Evolutionary conservation across 208 protist genomes (phyloP), one percentile per base, ranked within the genome.

Genomic region (Crithidia bombi): DNA sequence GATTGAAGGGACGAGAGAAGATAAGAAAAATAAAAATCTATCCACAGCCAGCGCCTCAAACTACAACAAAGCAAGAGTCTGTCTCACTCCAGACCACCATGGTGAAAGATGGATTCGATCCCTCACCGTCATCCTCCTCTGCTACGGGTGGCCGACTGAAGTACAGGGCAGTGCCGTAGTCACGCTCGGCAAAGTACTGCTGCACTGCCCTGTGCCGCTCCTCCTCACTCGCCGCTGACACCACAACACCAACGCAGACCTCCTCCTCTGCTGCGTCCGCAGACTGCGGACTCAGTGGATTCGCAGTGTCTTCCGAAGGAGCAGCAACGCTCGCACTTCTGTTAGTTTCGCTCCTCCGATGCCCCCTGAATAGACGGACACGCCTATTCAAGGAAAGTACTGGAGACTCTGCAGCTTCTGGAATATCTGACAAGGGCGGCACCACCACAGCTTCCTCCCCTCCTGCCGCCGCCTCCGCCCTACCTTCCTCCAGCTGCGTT

Each of bases 111-210:
- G 43, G 10, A n/a, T 19, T 47, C 43, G n/a, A n/a, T 19, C 7
- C 47, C 23, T 3, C 36, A 47, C 35, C 50, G 5, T 39, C 21
- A 23, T 44, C 30, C 25, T 59, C 25, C 0, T 5, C 2, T 17
- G 17, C 33, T 0, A 49, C 32, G 25, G 32, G 23, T 26, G 63
- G 11, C 26, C 30, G n/a, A 14, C 63, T 68, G 49, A 58, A 68
- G 50, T 68, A 68, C 63, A 56, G n/a, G 5, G 63, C 63, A 11
- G 49, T 47, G 17, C 63, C 63, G 38, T 68, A 68, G 21, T 68
- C 25, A 2, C 52, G 21, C 28, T 9, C 10, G n/a, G n/a, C 43
- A 1, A 26, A 59, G 21, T 12, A 11, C 47, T 55, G 21, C 30
- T 25, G 21, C 38, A n/a, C 23, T 14, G 14, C 61, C 10, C 21